A percentile compares a stretch with the other conserved stretches of the same genome.
phyloP scores from a whole-genome alignment of 2,329 filamentous ascomycete species.

The Trichoderma harzianum region DNA sequence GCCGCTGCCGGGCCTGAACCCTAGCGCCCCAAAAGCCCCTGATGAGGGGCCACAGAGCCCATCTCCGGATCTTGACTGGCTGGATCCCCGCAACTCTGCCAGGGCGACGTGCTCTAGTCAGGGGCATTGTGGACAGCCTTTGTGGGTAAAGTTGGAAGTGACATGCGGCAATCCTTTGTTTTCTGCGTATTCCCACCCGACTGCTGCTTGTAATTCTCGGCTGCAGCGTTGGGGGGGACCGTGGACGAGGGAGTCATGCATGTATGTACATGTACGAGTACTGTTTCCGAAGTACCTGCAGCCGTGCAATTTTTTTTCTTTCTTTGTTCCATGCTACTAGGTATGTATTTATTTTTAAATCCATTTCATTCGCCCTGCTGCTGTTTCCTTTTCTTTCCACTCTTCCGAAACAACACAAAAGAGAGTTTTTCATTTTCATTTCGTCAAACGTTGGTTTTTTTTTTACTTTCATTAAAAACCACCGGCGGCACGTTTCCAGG shows the following conservation, averaged over 20 bases:
- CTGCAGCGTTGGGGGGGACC: neutral
- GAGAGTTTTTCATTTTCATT: neutral
- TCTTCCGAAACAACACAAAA: neutral
- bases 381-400: neutral
- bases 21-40: slow-evolving; percentile 17
- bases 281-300: neutral
- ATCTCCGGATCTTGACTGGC: slow-evolving; percentile 17
- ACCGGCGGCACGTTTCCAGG: neutral
- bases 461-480: neutral
- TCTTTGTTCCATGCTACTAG: neutral
- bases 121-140: slow-evolving; percentile 14
- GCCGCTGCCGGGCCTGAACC: slow-evolving; percentile 11
- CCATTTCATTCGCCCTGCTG: neutral
- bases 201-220: neutral
- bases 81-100: slow-evolving; percentile 17
- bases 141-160: neutral
- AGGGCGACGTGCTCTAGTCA: slow-evolving; percentile 15
- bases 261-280: neutral
- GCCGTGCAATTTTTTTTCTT: neutral
- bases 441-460: slow-evolving; percentile 8
- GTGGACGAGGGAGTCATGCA: neutral
- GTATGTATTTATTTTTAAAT: neutral
- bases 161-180: slow-evolving; percentile 10
- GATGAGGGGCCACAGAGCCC: slow-evolving; percentile 1
- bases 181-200: neutral